These are phyloP conservation scores for Xanthoconium purpureum DNA, from an alignment of 768 basidiomycete species.

Conservation along the genomic window DNA sequence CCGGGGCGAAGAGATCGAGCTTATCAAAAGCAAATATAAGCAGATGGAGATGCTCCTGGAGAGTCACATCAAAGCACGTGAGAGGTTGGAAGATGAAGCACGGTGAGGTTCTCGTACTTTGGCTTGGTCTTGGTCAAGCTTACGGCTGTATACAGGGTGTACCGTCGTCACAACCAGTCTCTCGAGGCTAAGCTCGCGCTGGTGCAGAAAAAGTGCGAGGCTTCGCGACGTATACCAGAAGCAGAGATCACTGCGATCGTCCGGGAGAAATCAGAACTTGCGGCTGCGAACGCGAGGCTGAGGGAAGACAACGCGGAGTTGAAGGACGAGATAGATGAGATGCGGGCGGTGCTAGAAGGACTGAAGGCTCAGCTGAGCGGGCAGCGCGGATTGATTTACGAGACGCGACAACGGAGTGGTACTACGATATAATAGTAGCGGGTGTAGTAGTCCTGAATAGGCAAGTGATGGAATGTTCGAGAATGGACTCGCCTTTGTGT, in stretches of 20 bases:
- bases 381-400: constrained; percentile 41
- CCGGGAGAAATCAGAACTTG: constrained; percentile 44
- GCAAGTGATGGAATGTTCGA: constrained; percentile 34
- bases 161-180: constrained; percentile 59
- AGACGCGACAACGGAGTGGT: constrained; percentile 43
- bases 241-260: constrained; percentile 45
- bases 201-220: constrained; percentile 42
- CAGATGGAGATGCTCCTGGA: constrained; percentile 66
- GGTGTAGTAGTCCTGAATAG: constrained; percentile 19
- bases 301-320: constrained; percentile 57
- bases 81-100: constrained; percentile 53
- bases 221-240: constrained; percentile 34
- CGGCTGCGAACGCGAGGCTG: constrained; percentile 50
- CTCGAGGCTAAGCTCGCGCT: constrained; percentile 56
- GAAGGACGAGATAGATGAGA: constrained; percentile 57
- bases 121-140: background rate
- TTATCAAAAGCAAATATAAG: constrained; percentile 54
- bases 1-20: constrained; percentile 54
- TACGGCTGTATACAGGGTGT: constrained; percentile 36
- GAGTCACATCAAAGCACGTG: constrained; percentile 52
- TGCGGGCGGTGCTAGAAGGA: constrained; percentile 68
- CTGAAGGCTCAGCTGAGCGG: constrained; percentile 57
- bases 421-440: background rate
- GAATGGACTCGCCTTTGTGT: constrained; percentile 25
- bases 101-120: constrained; percentile 41